Conservation (phyloP, 306 rosid species). For the Phaseolus lunatus region DNA sequence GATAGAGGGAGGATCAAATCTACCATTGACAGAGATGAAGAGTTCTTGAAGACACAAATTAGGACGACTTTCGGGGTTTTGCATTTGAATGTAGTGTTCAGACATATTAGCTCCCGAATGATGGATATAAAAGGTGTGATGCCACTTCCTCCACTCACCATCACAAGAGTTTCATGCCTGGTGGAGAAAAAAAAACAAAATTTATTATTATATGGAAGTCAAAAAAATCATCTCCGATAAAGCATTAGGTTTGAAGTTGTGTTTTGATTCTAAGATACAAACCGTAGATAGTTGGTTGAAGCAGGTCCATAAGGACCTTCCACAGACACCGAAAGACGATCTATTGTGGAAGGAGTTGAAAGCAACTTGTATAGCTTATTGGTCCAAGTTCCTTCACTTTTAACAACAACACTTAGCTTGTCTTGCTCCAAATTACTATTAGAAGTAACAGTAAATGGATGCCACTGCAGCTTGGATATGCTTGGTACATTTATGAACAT, state of each 20-base stretch:
- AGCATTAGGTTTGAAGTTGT: not conserved
- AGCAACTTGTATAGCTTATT: constrained; percentile 65
- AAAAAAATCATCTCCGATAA: not conserved
- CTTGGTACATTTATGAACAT: constrained; percentile 77
- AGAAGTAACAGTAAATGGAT: constrained; percentile 84
- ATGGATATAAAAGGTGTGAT: constrained; percentile 86
- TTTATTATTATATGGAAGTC: not conserved
- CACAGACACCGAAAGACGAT: constrained; percentile 59
- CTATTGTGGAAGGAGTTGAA: constrained; percentile 58
- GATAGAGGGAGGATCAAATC: constrained; percentile 69
- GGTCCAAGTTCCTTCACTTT: constrained; percentile 79
- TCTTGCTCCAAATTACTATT: constrained; percentile 70
- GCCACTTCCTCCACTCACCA: constrained; percentile 90
- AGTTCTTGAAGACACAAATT: constrained; percentile 61
- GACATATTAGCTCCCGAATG: constrained; percentile 61
- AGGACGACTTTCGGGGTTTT: constrained; percentile 65
- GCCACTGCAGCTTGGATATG: constrained; percentile 91
- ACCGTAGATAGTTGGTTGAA: constrained; percentile 67
- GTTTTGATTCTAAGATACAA: constrained; percentile 12
- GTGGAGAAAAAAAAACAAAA: not conserved
- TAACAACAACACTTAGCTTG: constrained; percentile 67
- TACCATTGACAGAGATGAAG: constrained; percentile 63
- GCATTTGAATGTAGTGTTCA: constrained; percentile 43
- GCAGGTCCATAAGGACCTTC: constrained; percentile 89
- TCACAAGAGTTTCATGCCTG: constrained; percentile 70